Evolutionary conservation across 352 stramenopile species (phyloP).

Genomic region (Globisporangium heterothallicum): DNA sequence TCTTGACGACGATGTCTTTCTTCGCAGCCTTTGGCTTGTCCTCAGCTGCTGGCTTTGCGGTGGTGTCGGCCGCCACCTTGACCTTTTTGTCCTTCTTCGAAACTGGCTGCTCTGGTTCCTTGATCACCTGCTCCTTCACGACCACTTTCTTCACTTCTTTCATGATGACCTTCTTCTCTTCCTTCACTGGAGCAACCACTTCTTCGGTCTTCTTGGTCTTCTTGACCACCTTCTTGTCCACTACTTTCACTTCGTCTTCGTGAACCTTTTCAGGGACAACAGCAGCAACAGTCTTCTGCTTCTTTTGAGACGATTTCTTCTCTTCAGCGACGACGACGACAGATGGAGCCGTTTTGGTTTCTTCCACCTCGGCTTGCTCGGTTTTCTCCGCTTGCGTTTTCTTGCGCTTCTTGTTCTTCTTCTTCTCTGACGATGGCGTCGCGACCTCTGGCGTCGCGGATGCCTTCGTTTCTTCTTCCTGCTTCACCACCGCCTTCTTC

Average conservation of each 20-base stretch:
- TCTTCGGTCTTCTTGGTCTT: slow-evolving; percentile 15
- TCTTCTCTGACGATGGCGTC: slow-evolving; percentile 27
- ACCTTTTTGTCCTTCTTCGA: slow-evolving; percentile 17
- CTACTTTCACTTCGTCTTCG: slow-evolving; percentile 1
- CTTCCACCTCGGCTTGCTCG: slow-evolving; percentile 6
- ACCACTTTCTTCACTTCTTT: slow-evolving; percentile 9
- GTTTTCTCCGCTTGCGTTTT: slow-evolving; percentile 22
- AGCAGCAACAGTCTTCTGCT: slow-evolving; percentile 18
- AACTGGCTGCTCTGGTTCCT: slow-evolving; percentile 15
- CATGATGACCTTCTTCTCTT: slow-evolving; percentile 18
- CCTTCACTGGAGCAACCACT: slow-evolving; percentile 10
- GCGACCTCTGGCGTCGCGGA: not conserved
- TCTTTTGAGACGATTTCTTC: slow-evolving; percentile 23
- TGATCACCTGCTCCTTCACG: slow-evolving; percentile 7
- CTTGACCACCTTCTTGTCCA: slow-evolving; percentile 15
- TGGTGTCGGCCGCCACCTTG: slow-evolving; percentile 11
- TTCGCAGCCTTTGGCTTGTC: slow-evolving; percentile 17
- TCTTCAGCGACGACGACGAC: slow-evolving; percentile 7
- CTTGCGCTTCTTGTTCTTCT: slow-evolving; percentile 45
- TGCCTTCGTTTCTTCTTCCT: slow-evolving; percentile 4
- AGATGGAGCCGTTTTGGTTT: not conserved
- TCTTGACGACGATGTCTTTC: slow-evolving; percentile 40
- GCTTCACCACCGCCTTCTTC: slow-evolving; percentile 17
- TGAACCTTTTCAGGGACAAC: slow-evolving; percentile 11
- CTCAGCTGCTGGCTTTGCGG: not conserved